A percentile compares a stretch with the other conserved stretches of the same genome.
phyloP scores from a whole-genome alignment of 2,329 filamentous ascomycete genomes.

The Clarireedia monteithiana region DNA sequence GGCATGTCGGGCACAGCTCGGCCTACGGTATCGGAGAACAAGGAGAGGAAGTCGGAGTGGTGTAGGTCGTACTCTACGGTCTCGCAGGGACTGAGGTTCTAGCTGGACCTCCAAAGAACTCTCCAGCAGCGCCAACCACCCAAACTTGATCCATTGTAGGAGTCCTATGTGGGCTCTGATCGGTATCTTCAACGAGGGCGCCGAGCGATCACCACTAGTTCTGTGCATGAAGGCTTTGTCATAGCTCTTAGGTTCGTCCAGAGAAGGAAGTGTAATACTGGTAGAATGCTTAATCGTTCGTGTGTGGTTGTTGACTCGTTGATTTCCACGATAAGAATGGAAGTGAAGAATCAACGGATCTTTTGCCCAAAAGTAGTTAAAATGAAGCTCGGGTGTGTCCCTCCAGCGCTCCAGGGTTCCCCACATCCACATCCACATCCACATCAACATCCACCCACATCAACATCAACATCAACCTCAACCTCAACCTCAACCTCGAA shows the following conservation, averaged over 20 bases:
- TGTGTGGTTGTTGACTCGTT: slow-evolving; percentile 1
- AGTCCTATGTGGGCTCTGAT: too few species aligned
- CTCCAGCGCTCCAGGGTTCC: neutral
- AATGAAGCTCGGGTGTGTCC: neutral
- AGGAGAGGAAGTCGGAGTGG: neutral
- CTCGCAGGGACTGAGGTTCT: too few species aligned
- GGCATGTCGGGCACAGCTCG: neutral
- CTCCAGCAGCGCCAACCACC: too few species aligned
- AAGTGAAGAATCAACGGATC: slow-evolving; percentile 4
- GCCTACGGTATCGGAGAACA: neutral
- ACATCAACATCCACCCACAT: neutral
- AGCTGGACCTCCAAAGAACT: too few species aligned
- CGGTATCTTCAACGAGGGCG: too few species aligned
- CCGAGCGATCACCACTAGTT: too few species aligned
- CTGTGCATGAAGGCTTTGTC: neutral
- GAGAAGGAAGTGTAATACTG: neutral
- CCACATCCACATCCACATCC: neutral
- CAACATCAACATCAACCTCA: neutral
- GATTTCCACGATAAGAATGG: slow-evolving; percentile 9
- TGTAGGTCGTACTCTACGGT: neutral
- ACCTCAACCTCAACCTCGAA: neutral
- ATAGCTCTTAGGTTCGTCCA: neutral
- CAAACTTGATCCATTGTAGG: neutral
- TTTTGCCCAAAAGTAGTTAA: slow-evolving; percentile 16
- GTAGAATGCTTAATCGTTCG: neutral